Conservation (phyloP, 345 rosid species). For the Salix exigua region DNA sequence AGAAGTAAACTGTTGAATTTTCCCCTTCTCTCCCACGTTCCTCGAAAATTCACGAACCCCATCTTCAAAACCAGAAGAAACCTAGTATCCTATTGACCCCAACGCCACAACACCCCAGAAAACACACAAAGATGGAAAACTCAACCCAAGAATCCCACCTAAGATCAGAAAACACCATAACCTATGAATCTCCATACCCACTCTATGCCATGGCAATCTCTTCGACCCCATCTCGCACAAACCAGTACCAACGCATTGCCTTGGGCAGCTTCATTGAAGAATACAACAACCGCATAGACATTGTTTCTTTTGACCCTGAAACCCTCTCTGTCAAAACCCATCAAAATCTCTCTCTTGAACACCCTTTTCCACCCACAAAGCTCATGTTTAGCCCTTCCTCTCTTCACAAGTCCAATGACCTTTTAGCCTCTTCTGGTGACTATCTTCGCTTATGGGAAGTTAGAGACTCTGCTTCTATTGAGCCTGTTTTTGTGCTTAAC, state of each 20-base stretch:
- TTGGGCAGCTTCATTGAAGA: conserved; percentile 89
- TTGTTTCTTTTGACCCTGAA: conserved; percentile 75
- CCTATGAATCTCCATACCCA: conserved; percentile 80
- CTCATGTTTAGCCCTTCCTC: conserved; percentile 57
- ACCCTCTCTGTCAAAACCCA: conserved; percentile 52
- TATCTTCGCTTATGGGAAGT: conserved; percentile 75
- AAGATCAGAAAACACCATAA: conserved; percentile 69
- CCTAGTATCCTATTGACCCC: not conserved
- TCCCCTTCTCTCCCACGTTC: not conserved
- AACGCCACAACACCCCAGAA: not conserved
- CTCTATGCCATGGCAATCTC: conserved; percentile 85
- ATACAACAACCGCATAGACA: conserved; percentile 74
- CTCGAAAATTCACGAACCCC: not conserved
- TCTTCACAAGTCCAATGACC: conserved; percentile 32
- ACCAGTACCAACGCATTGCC: conserved; percentile 59
- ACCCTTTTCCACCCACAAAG: conserved; percentile 82
- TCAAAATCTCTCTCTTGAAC: conserved; percentile 55
- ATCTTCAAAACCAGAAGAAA: not conserved
- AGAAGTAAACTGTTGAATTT: not conserved
- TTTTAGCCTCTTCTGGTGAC: conserved; percentile 82
- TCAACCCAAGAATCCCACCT: conserved; percentile 72
- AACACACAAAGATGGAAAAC: conserved; percentile 55
- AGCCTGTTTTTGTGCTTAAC: conserved; percentile 57
- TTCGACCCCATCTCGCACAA: conserved; percentile 29
- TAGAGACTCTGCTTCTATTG: conserved; percentile 32